Conservation (phyloP, 2,329 filamentous ascomycete genomes). For the Cyphellophora europaea region DNA sequence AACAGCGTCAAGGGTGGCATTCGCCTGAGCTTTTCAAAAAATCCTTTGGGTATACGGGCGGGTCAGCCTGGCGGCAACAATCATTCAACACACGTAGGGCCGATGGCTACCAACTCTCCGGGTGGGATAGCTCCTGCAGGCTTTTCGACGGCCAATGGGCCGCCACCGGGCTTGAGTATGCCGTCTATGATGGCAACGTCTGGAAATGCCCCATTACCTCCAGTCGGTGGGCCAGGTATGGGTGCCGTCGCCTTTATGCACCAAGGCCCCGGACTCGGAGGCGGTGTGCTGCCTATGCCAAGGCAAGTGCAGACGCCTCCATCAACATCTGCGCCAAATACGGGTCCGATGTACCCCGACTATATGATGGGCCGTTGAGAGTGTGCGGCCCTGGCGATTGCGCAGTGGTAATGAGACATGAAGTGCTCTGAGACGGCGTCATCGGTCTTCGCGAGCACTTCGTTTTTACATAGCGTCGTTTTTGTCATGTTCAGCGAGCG, state of each 20-base stretch:
- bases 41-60: slow-evolving; percentile 83
- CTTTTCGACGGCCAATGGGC: slow-evolving; percentile 62
- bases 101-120: slow-evolving; percentile 50
- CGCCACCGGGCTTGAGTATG: slow-evolving; percentile 69
- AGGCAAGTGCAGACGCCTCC: slow-evolving; percentile 22
- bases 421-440: no score
- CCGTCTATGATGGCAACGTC: slow-evolving; percentile 53
- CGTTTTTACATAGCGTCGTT: no score
- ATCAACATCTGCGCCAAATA: slow-evolving; percentile 20
- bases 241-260: slow-evolving; percentile 15
- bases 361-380: slow-evolving; percentile 39
- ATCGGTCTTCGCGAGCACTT: no score
- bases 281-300: no score
- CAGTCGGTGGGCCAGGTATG: not conserved
- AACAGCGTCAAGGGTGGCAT: slow-evolving; percentile 95
- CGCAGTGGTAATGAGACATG: no score
- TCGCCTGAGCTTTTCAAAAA: slow-evolving; percentile 92
- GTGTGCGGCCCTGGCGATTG: no score
- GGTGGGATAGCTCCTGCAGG: slow-evolving; percentile 45
- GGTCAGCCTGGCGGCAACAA: slow-evolving; percentile 51
- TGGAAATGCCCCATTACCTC: slow-evolving; percentile 10
- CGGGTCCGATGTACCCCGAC: slow-evolving; percentile 33
- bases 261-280: slow-evolving; percentile 21
- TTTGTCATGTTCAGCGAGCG: no score
- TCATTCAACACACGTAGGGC: slow-evolving; percentile 39